Percentiles rank a stretch among this genome's conserved stretches.
Evolutionary conservation across 495 filamentous ascomycete species (phyloP).

Genomic region (Cudoniella acicularis): DNA sequence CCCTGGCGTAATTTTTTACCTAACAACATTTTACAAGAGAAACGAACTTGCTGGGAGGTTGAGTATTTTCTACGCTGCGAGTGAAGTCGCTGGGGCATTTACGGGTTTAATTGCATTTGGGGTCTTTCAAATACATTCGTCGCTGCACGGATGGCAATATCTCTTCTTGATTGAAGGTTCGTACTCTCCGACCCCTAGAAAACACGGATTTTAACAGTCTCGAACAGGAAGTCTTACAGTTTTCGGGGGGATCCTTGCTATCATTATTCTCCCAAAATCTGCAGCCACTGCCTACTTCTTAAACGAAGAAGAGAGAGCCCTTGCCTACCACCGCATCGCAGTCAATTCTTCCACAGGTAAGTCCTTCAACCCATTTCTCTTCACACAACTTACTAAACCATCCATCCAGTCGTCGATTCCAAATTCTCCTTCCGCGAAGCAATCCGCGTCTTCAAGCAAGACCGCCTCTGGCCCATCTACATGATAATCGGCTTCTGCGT

Average conservation of each 20-base stretch:
- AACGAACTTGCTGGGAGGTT: slow-evolving; percentile 74
- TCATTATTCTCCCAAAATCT: slow-evolving; percentile 62
- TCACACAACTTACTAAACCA: slow-evolving; percentile 4
- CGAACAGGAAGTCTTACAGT: slow-evolving; percentile 52
- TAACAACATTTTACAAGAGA: slow-evolving; percentile 63
- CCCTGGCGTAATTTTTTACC: slow-evolving; percentile 57
- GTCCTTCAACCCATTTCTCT: slow-evolving; percentile 53
- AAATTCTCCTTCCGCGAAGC: slow-evolving; percentile 11
- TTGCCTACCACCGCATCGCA: slow-evolving; percentile 67
- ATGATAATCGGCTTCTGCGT: slow-evolving; percentile 63
- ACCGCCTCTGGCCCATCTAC: slow-evolving; percentile 31
- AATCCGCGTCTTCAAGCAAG: slow-evolving; percentile 9
- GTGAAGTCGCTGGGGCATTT: slow-evolving; percentile 70
- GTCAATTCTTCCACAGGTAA: slow-evolving; percentile 4
- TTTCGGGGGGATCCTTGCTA: slow-evolving; percentile 59
- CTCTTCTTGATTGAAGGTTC: slow-evolving; percentile 65
- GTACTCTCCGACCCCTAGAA: neutral
- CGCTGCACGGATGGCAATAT: slow-evolving; percentile 61
- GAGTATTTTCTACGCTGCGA: slow-evolving; percentile 74
- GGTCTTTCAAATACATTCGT: slow-evolving; percentile 61
- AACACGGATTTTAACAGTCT: neutral
- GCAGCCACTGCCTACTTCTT: slow-evolving; percentile 63
- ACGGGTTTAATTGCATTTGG: slow-evolving; percentile 71
- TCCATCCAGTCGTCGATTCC: slow-evolving; percentile 18
- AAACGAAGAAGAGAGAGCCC: slow-evolving; percentile 56